Base-by-base conservation (phyloP, 2,329 filamentous ascomycete genomes). In the Cordyceps pruinosa region DNA sequence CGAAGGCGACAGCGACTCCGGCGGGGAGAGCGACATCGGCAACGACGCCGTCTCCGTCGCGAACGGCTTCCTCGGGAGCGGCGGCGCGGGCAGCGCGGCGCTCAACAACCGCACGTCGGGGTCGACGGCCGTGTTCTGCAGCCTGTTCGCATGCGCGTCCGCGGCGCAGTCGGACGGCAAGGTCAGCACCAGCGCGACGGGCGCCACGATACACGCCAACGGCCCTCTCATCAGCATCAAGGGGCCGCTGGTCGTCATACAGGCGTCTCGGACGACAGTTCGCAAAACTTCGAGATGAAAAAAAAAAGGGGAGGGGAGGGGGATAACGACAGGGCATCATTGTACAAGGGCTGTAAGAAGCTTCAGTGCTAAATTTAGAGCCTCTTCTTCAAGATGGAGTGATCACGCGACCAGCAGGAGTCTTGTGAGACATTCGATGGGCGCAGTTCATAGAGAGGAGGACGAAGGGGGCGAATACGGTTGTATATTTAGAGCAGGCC, bases 41-140 rank as follows among this genome's bases (percentile, higher is more conserved):
- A 53, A 53, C 39, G 50, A 53, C 30, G 50, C 50, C 28, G 28
- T 53, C 3, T 53, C 50, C 19, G 39, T 53, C 8, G 50, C 50
- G 28, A 53, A 53, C 39, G 50, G 50, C 13, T n/a, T 53, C 15
- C 50, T 53, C 39, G 50, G 50, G n/a, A 32, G 49, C 17, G 39
- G 50, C 1, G 50, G 50, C 9, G 50, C 39, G 3, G 50, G 50
- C 26, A 53, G 50, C 28, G 50, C 50, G 10, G 50, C 50, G 15
- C 30, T 53, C 15, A 45, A 53, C 39, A 35, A 53, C 50, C 26
- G 19, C 8, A 53, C 50, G 9, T 53, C 50, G 4, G 50, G 50
- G 19, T 53, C 50, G 28, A 53, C 39, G 5, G 37, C 39, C 4
- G 50, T 45, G 2, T 45, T 53, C 39, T 53, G 50, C 15, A 53